These are phyloP conservation scores for Arctium lappa DNA, from an alignment of 129 eudicot species.

Conservation along the genomic window DNA sequence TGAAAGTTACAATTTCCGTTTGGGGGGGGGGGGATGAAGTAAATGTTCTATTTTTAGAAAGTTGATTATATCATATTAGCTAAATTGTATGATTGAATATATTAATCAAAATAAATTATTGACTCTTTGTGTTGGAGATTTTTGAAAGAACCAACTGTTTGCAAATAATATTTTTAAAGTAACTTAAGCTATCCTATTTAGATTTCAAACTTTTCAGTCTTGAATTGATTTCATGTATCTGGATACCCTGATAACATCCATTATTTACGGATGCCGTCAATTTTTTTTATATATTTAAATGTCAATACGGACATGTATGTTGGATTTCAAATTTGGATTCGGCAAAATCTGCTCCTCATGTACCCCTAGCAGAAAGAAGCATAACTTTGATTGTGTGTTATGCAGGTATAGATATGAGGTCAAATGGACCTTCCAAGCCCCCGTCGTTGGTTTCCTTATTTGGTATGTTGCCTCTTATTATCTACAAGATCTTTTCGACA, in stretches of 20 bases:
- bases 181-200: background rate
- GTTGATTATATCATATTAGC: background rate
- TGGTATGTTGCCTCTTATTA: conserved; percentile 46
- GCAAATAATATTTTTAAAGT: background rate
- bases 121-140: background rate
- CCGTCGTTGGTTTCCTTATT: conserved; percentile 72
- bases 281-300: background rate
- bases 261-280: background rate
- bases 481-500: background rate
- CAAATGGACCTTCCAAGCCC: conserved; percentile 65
- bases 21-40: background rate
- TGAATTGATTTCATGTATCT: background rate
- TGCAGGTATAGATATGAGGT: conserved; percentile 60
- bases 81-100: background rate
- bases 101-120: background rate
- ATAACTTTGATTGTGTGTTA: conserved; percentile 9
- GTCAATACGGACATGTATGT: background rate
- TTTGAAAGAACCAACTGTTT: background rate
- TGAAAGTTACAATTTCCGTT: background rate
- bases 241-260: background rate
- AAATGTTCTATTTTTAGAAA: background rate
- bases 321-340: background rate
- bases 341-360: too few relatives aligned
- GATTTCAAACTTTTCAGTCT: background rate
- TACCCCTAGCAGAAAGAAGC: background rate